Evolutionary conservation across 192 early-diverging fungal species (phyloP).

Genomic region (Mortierella antarctica): DNA sequence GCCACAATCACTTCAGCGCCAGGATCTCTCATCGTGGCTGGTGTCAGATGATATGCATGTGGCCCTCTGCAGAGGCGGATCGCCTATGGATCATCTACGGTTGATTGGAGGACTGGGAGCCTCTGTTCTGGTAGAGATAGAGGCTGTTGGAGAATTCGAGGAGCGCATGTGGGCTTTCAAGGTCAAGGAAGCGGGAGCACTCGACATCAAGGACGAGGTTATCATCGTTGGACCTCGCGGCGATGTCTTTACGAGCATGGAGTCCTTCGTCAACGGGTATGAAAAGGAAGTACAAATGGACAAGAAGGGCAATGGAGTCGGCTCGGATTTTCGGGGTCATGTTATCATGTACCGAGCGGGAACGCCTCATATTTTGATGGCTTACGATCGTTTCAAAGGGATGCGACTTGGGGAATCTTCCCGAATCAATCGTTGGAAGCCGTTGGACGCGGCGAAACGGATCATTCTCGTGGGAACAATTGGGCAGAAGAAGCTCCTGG

Average conservation of each 20-base stretch:
- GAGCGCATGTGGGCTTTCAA: slow-evolving; percentile 26
- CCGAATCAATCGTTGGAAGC: slow-evolving; percentile 14
- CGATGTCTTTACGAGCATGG: not conserved
- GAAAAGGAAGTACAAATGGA: too few species aligned
- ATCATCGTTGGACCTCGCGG: too few species aligned
- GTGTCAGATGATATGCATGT: slow-evolving; percentile 26
- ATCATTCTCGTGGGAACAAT: slow-evolving; percentile 29
- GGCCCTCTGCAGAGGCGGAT: slow-evolving; percentile 19
- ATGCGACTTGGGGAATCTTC: not conserved
- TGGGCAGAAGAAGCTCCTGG: slow-evolving; percentile 15
- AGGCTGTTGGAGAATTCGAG: slow-evolving; percentile 21
- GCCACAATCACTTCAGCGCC: slow-evolving; percentile 6
- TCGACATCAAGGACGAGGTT: not conserved
- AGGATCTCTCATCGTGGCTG: slow-evolving; percentile 10
- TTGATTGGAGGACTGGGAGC: slow-evolving; percentile 27
- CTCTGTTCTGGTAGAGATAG: slow-evolving; percentile 17
- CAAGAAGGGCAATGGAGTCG: not conserved
- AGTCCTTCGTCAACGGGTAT: too few species aligned
- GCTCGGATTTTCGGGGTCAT: not conserved
- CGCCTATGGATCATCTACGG: not conserved
- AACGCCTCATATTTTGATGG: slow-evolving; percentile 15
- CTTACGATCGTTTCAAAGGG: slow-evolving; percentile 14
- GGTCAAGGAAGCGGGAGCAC: slow-evolving; percentile 1
- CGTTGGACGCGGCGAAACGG: slow-evolving; percentile 1
- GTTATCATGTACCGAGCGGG: slow-evolving; percentile 15